A percentile compares a stretch with the other conserved stretches of the same genome.
phyloP scores from a whole-genome alignment of 495 filamentous ascomycete genomes.

The Lentithecium fluviatile region DNA sequence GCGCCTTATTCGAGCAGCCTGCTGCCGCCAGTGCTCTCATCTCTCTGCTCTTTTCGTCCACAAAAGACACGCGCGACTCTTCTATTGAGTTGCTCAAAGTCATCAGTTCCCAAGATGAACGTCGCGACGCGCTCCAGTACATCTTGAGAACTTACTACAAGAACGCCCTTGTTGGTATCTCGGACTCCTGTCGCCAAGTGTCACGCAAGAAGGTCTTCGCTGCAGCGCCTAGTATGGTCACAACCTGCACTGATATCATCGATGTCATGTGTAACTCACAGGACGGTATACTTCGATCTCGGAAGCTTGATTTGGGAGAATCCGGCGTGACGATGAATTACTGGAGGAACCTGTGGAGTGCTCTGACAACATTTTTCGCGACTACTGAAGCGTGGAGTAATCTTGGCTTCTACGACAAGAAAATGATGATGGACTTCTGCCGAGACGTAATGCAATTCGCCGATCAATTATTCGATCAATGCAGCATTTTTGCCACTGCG shows the following conservation, averaged over 20 bases:
- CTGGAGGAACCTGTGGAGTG: constrained; percentile 81
- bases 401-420: constrained; percentile 61
- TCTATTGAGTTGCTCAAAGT: constrained; percentile 77
- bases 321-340: constrained; percentile 64
- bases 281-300: constrained; percentile 72
- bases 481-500: constrained; percentile 71
- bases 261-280: constrained; percentile 79
- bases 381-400: constrained; percentile 78
- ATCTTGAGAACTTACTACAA: constrained; percentile 64
- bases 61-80: constrained; percentile 68
- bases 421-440: constrained; percentile 83
- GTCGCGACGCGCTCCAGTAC: constrained; percentile 71
- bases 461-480: constrained; percentile 77
- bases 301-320: constrained; percentile 58
- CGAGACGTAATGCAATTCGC: constrained; percentile 92
- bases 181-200: constrained; percentile 60
- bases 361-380: constrained; percentile 74
- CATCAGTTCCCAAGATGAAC: constrained; percentile 66
- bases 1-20: constrained; percentile 60
- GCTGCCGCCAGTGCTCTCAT: constrained; percentile 66
- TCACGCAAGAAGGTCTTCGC: constrained; percentile 60
- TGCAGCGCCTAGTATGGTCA: constrained; percentile 67
- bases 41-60: constrained; percentile 66
- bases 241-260: constrained; percentile 71
- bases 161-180: constrained; percentile 59